Percentiles rank a stretch among this genome's conserved stretches.
phyloP scores from a whole-genome alignment of 345 rosid genomes.

The Melaleuca quinquenervia region DNA sequence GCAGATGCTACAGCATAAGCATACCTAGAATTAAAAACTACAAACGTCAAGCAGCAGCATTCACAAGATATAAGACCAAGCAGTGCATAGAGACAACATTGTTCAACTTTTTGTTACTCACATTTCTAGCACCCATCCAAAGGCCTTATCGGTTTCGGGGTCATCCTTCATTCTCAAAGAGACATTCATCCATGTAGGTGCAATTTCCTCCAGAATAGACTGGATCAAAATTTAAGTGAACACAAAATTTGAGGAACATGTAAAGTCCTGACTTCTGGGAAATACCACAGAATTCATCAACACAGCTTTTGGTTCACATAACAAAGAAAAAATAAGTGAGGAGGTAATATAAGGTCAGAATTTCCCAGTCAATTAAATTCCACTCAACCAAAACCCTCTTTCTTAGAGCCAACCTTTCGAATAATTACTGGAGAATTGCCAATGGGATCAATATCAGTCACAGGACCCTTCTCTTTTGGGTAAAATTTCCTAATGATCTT shows the following conservation, averaged over 20 bases:
- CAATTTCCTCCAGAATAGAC: slow-evolving; percentile 49
- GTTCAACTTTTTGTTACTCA: slow-evolving; percentile 10
- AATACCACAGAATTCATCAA: background rate
- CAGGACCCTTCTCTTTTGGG: slow-evolving; percentile 61
- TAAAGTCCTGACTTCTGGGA: background rate
- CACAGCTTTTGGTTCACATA: background rate
- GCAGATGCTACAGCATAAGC: slow-evolving; percentile 83
- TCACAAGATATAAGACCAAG: background rate
- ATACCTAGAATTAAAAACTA: slow-evolving; percentile 29
- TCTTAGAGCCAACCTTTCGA: slow-evolving; percentile 31
- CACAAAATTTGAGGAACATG: background rate
- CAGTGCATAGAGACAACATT: background rate
- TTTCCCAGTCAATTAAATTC: background rate
- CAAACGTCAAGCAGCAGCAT: background rate
- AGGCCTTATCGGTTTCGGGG: slow-evolving; percentile 53
- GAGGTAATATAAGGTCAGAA: background rate
- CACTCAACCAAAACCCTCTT: background rate
- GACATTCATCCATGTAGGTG: slow-evolving; percentile 77
- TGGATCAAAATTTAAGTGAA: slow-evolving; percentile 10
- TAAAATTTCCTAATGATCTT: slow-evolving; percentile 50
- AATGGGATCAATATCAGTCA: slow-evolving; percentile 53
- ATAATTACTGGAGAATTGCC: slow-evolving; percentile 82
- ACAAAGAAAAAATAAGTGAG: background rate
- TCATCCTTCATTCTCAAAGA: slow-evolving; percentile 75
- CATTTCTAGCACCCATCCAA: slow-evolving; percentile 91